Conservation (phyloP, 495 filamentous ascomycete genomes). For the Aspergillus hancockii region DNA sequence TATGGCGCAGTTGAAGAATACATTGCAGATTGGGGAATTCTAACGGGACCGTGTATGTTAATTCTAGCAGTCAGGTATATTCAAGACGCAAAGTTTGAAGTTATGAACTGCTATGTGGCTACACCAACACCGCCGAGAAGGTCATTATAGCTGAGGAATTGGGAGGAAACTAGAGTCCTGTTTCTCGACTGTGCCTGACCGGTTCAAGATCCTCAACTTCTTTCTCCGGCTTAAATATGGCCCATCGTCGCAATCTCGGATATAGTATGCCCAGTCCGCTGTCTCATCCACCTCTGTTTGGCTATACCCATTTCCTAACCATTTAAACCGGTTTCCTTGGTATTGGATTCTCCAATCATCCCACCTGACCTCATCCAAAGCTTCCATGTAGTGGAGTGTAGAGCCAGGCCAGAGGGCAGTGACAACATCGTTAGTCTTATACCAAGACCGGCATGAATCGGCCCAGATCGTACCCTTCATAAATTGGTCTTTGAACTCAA, state of each 20-base stretch:
- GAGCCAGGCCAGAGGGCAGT: conserved; percentile 32
- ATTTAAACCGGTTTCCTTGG: conserved; percentile 46
- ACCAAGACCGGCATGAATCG: conserved; percentile 42
- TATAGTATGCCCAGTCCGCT: conserved; percentile 42
- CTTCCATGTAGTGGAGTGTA: conserved; percentile 52
- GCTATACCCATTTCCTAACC: conserved; percentile 45
- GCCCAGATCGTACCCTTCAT: conserved; percentile 43
- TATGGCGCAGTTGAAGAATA: no score
- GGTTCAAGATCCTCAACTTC: no score
- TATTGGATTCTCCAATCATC: conserved; percentile 53
- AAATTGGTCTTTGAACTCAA: conserved; percentile 24
- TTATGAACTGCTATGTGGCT: no score
- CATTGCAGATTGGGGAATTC: no score
- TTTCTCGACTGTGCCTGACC: no score
- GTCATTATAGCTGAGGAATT: no score
- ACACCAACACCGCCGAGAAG: no score
- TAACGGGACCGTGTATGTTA: no score
- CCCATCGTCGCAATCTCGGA: conserved; percentile 41
- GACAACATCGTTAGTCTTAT: conserved; percentile 32
- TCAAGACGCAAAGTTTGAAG: no score
- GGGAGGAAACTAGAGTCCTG: no score
- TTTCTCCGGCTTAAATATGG: no score
- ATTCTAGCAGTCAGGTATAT: no score
- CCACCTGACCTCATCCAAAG: conserved; percentile 38
- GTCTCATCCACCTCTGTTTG: conserved; percentile 26